Base-by-base conservation (phyloP, 306 rosid species). In the Ceratonia siliqua region DNA sequence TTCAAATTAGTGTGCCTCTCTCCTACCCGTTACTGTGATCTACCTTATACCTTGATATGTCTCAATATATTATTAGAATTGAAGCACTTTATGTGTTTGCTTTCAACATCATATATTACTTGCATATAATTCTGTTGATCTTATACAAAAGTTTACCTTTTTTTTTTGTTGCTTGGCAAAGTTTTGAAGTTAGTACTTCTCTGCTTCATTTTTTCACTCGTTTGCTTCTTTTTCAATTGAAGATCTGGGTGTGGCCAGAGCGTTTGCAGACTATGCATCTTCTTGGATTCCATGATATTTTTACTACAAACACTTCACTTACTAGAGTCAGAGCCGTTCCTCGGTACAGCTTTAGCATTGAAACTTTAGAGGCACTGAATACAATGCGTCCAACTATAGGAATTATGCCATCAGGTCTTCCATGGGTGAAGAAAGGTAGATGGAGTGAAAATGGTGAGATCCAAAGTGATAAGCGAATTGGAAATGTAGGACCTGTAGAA, bases 171-270 rank as follows among this genome's bases (percentile, higher is more conserved):
- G 70, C 6, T 41, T 43, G 10, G 45, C 11, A 24, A 25, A 2
- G 3, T 62, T 43, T 63, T 56, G 59, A 52, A 50, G 17, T 66
- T n/a, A 11, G 33, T 32, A 39, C 28, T n/a, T 35, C 25, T 5
- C 49, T 43, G 21, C 67, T 32, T 75, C 6, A 5, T 12, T 27
- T 71, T 67, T 80, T 77, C 72, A 81, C 81, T 46, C 52, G 35
- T 72, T 32, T 56, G 67, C 24, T 69, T 61, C 10, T 70, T 56
- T 77, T 21, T 58, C 81, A 49, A 62, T 55, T 79, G 71, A 67
- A 90, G 96, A 87, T 90, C 70, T 90, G 93, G 86, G 90, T 90
- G 68, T 88, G 96, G 93, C 96, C 96, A 18, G 87, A 88, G 81
- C 91, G 93, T 69, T 79, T 88, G 86, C 91, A 64, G 81, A 88